phyloP scores from a whole-genome alignment of 1,284 basidiomycete species.

The Ceratobasidium sp. region DNA sequence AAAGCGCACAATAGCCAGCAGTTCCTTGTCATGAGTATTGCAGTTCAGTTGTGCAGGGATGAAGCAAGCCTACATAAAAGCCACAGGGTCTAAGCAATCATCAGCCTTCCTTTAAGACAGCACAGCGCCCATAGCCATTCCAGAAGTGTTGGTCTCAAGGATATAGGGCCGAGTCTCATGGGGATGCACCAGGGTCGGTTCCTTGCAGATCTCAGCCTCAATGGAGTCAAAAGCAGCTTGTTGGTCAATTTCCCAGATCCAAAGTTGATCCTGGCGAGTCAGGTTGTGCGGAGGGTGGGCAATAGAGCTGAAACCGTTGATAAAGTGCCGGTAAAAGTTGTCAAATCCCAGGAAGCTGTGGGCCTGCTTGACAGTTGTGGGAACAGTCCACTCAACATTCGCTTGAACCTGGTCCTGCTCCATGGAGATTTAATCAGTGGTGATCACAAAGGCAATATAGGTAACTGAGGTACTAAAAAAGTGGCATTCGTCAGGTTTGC shows the following conservation, averaged over 20 bases:
- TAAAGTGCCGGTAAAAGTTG: too few species aligned
- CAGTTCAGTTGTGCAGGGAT: slow-evolving; percentile 53
- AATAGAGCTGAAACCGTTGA: too few species aligned
- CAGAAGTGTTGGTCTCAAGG: slow-evolving; percentile 29
- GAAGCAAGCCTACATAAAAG: slow-evolving; percentile 12
- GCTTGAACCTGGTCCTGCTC: too few species aligned
- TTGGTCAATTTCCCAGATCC: slow-evolving; percentile 20
- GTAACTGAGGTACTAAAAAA: too few species aligned
- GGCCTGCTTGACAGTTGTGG: too few species aligned
- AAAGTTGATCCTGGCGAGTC: slow-evolving; percentile 46
- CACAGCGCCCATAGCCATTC: slow-evolving; percentile 2
- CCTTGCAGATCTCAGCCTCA: not conserved
- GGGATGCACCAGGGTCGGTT: slow-evolving; percentile 13
- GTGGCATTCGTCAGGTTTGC: too few species aligned
- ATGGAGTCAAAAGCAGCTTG: not conserved
- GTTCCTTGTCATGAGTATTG: slow-evolving; percentile 53
- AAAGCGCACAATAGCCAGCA: slow-evolving; percentile 47
- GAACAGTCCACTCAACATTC: too few species aligned
- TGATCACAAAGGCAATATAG: too few species aligned
- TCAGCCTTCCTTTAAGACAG: not conserved
- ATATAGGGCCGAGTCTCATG: slow-evolving; percentile 5
- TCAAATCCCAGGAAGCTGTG: too few species aligned
- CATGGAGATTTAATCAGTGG: too few species aligned
- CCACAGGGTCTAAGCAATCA: slow-evolving; percentile 5
- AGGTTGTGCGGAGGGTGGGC: too few species aligned